Conservation (phyloP, 225 moss, liverwort and hornwort species). For the Neckera pumila region DNA sequence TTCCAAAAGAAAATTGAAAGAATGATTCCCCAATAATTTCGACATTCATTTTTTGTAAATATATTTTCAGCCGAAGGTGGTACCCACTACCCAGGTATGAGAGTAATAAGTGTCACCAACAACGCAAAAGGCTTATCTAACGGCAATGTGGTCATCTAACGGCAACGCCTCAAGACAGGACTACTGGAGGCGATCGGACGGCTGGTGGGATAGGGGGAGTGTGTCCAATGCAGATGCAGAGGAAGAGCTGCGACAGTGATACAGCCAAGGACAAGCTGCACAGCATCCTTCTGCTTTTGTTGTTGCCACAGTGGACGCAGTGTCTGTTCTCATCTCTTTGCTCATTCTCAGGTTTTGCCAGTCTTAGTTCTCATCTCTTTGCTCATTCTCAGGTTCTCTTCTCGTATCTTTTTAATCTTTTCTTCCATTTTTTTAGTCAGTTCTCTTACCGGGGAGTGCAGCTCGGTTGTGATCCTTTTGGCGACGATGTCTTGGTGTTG, state of each 20-base stretch:
- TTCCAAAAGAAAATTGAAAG: background rate
- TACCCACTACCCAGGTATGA: background rate
- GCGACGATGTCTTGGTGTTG: background rate
- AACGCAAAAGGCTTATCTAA: background rate
- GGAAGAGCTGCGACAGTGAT: background rate
- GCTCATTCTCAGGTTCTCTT: background rate
- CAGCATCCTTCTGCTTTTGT: background rate
- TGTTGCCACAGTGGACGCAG: background rate
- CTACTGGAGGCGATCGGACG: background rate
- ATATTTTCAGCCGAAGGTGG: background rate
- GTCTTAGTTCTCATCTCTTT: background rate
- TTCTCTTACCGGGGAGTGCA: background rate
- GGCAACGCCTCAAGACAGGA: background rate
- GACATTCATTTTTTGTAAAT: background rate
- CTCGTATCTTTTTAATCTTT: background rate
- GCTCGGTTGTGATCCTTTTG: background rate
- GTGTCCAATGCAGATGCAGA: background rate
- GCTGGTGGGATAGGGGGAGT: background rate
- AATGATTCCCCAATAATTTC: background rate
- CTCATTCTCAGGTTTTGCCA: background rate
- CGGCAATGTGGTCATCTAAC: background rate
- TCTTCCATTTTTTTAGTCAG: background rate
- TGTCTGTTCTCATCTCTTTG: background rate
- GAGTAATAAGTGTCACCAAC: background rate
- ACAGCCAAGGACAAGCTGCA: conserved; percentile 7